Conservation (phyloP, 2,329 filamentous ascomycete genomes). For the Periconia sp. region DNA sequence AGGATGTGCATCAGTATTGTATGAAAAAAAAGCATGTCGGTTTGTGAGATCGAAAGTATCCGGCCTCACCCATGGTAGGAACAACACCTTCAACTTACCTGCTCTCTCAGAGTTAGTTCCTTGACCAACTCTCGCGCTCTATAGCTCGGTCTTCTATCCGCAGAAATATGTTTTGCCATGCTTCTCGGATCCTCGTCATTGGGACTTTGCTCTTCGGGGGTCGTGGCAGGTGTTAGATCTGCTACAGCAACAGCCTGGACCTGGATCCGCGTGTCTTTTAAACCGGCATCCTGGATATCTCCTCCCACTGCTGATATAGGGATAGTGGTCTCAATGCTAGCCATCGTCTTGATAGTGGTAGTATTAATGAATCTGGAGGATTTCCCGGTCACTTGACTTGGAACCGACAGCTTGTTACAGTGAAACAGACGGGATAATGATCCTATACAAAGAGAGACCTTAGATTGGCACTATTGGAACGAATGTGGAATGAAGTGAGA, state of each 20-base stretch:
- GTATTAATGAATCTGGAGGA: neutral
- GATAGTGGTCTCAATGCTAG: conserved; percentile 30
- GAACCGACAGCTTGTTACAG: conserved; percentile 1
- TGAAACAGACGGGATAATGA: neutral
- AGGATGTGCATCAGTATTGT: conserved; percentile 11
- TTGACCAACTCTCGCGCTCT: conserved; percentile 38
- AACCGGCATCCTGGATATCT: conserved; percentile 26
- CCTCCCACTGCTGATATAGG: conserved; percentile 27
- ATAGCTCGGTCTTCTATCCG: conserved; percentile 34
- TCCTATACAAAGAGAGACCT: neutral
- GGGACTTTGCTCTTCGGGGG: conserved; percentile 27
- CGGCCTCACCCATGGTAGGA: too few relatives aligned
- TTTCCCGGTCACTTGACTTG: neutral
- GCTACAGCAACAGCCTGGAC: conserved; percentile 31
- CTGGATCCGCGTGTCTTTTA: conserved; percentile 36
- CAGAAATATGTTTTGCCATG: conserved; percentile 39
- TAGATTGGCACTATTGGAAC: neutral
- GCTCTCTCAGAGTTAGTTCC: conserved; percentile 41
- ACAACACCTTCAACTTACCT: conserved; percentile 29
- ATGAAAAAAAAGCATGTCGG: too few relatives aligned
- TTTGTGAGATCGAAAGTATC: too few relatives aligned
- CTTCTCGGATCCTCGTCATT: conserved; percentile 17
- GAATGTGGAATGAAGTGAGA: conserved; percentile 7
- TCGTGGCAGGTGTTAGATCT: conserved; percentile 30
- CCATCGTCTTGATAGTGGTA: conserved; percentile 35